Base-by-base conservation (phyloP, 805 yeast species). In the Metschnikowia baotianmanensis region DNA sequence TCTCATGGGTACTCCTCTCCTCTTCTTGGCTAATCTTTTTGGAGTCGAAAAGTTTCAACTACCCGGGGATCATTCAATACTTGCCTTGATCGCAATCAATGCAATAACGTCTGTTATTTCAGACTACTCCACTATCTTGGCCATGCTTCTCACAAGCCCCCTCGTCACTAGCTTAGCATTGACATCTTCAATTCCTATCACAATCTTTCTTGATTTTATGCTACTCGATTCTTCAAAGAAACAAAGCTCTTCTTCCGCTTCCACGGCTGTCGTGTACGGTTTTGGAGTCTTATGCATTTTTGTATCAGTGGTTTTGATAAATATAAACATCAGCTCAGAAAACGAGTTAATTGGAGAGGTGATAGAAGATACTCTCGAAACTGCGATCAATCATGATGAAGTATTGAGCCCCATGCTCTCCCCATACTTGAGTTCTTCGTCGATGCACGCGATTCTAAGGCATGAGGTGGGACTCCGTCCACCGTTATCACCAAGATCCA, bases 61-160 rank as follows among this genome's bases (percentile, higher is more conserved):
- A 25, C 77, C 78, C 1, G 63, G 69, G 19, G 52, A 53, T 6
- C 57, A 56, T 3, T 47, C 59, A 6, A 57, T 72, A 15, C 36
- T 65, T 12, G 45, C 63, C 12, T 54, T 62, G 56, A 55, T 77
- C 1, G 26, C 71, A 1, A 42, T 65, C 31, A 67, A 74, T 42
- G 77, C 79, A 0, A 48, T 74, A 3, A 63, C 74, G 26, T 69
- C 76, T 8, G 70, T 72, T 15, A 51, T 72, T 6, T 74, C 80
- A 0, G 82, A 77, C 48, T 77, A 69, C 46, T 62, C 66, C 24
- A 71, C 77, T 1, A 67, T 76, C n/a, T 50, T 74, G 11, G 79
- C 81, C 6, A 66, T 75, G 62, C 53, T 77, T 16, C 59, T 76
- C 28, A 77, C 81, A 1, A 74, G 79, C 34, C 82, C 82, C 1